Percentiles rank a stretch among this genome's conserved stretches.
Conservation (phyloP, 2,329 filamentous ascomycete species). For the Madurella mycetomatis region DNA sequence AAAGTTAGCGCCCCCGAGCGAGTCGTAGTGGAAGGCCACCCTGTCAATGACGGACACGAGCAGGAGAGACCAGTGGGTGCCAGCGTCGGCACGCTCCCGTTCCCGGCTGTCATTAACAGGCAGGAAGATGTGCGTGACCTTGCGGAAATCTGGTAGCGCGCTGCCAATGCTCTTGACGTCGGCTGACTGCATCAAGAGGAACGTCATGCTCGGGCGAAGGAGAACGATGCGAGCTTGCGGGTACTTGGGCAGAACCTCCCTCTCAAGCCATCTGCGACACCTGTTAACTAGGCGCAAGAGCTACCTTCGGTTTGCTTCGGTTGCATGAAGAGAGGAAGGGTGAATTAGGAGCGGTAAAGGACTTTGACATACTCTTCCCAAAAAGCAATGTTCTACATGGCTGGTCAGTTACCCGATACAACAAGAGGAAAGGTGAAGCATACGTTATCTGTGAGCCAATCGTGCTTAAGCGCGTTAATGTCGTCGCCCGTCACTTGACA, state of each 20-base stretch:
- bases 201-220: slow-evolving; percentile 87
- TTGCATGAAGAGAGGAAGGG: no score
- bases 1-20: slow-evolving; percentile 70
- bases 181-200: slow-evolving; percentile 75
- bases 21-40: slow-evolving; percentile 96
- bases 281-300: no score
- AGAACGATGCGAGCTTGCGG: slow-evolving; percentile 83
- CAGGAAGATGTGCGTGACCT: slow-evolving; percentile 87
- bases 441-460: slow-evolving; percentile 97
- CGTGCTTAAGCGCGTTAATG: slow-evolving; percentile 78
- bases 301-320: no score
- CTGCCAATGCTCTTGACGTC: slow-evolving; percentile 53
- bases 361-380: slow-evolving; percentile 76
- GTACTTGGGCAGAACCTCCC: slow-evolving; percentile 75
- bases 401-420: slow-evolving; percentile 21
- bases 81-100: slow-evolving; percentile 74
- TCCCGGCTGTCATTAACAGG: slow-evolving; percentile 88
- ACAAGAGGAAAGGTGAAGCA: slow-evolving; percentile 27
- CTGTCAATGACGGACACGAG: slow-evolving; percentile 85
- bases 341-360: no score
- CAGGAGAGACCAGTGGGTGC: slow-evolving; percentile 90
- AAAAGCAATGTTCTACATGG: slow-evolving; percentile 77
- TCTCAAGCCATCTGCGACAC: slow-evolving; percentile 68
- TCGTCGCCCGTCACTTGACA: slow-evolving; percentile 77
- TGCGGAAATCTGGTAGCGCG: slow-evolving; percentile 74